Conservation (phyloP, 2,329 filamentous ascomycete species). For the Ceratocystis huliohia region DNA sequence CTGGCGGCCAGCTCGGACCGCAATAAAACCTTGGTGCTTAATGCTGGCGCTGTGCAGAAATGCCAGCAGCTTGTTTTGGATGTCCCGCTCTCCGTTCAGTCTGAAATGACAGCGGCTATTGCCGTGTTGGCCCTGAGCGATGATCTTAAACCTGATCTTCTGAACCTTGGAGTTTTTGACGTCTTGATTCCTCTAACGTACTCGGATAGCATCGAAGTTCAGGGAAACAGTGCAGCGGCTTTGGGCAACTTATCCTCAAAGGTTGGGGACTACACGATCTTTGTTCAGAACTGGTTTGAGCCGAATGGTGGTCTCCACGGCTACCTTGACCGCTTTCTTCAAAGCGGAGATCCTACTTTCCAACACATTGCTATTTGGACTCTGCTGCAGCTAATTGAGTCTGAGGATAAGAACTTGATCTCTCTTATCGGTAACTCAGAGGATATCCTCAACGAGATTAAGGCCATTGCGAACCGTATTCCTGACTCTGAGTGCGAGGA, state of each 20-base stretch:
- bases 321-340: constrained; percentile 83
- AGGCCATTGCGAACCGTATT: constrained; percentile 75
- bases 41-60: constrained; percentile 93
- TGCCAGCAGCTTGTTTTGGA: constrained; percentile 94
- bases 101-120: constrained; percentile 99
- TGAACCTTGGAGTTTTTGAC: constrained; percentile 89
- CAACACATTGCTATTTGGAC: constrained; percentile 99
- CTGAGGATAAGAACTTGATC: constrained; percentile 81
- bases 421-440: constrained; percentile 78
- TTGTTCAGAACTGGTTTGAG: constrained; percentile 85
- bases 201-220: constrained; percentile 91
- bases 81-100: constrained; percentile 88
- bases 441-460: constrained; percentile 85
- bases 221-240: constrained; percentile 93
- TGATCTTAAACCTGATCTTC: constrained; percentile 80
- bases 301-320: constrained; percentile 91
- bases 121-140: constrained; percentile 91
- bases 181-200: constrained; percentile 91
- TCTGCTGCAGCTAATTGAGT: constrained; percentile 85
- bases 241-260: constrained; percentile 94
- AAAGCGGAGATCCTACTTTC: constrained; percentile 90
- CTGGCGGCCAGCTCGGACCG: constrained; percentile 91
- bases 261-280: constrained; percentile 93
- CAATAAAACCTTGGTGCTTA: constrained; percentile 94
- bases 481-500: constrained; percentile 55